Percentiles rank a stretch among this genome's conserved stretches.
Conservation (phyloP, 1,284 basidiomycete genomes). For the Apiotrichum brassicae region DNA sequence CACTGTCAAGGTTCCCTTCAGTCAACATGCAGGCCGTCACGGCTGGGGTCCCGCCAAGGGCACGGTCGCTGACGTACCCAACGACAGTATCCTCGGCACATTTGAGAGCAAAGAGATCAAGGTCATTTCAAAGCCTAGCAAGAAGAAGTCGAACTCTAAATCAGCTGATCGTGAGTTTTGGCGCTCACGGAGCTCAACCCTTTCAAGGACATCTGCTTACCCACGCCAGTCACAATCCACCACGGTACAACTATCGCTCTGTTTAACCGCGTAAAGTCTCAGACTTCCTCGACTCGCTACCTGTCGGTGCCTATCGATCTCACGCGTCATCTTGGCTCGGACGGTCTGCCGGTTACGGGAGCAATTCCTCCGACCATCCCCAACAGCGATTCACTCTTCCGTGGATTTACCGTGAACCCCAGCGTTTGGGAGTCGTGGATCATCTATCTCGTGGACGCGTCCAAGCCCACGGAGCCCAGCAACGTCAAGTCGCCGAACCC, state of each 20-base stretch:
- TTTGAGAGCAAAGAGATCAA: conserved; percentile 91
- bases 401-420: conserved; percentile 48
- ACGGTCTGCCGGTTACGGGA: conserved; percentile 74
- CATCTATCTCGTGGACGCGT: conserved; percentile 67
- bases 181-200: no score
- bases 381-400: conserved; percentile 19
- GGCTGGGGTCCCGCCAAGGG: conserved; percentile 27
- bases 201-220: background rate
- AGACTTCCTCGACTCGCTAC: conserved; percentile 91
- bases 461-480: conserved; percentile 65
- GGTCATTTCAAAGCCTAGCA: conserved; percentile 92
- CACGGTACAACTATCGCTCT: conserved; percentile 92
- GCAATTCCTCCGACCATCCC: conserved; percentile 40
- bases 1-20: conserved; percentile 75
- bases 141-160: conserved; percentile 89
- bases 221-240: conserved; percentile 71
- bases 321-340: conserved; percentile 81
- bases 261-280: conserved; percentile 88
- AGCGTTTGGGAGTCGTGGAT: conserved; percentile 71
- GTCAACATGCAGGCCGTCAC: conserved; percentile 28
- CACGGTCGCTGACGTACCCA: conserved; percentile 61
- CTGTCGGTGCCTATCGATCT: conserved; percentile 87
- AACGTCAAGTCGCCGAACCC: conserved; percentile 63
- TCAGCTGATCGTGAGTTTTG: conserved; percentile 72
- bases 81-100: conserved; percentile 63